Conservation (phyloP, 1,284 basidiomycete species). For the Marasmius fiardii region DNA sequence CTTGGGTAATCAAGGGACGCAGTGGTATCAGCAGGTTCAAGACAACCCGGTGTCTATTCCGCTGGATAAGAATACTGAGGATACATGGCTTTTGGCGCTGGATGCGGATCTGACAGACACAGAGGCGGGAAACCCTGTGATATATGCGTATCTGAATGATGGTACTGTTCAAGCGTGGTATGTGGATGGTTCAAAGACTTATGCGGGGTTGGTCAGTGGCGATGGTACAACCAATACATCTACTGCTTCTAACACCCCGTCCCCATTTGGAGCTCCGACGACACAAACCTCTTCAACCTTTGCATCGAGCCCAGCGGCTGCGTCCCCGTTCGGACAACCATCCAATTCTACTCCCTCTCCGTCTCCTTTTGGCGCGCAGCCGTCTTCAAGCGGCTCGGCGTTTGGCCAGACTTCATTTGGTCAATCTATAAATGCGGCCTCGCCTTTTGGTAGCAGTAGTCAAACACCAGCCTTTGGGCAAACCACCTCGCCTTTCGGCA, state of each 20-base stretch:
- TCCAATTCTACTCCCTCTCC: conserved; percentile 15
- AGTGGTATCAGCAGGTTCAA: conserved; percentile 70
- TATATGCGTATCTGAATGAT: conserved; percentile 79
- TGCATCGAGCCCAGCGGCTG: conserved; percentile 15
- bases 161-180: conserved; percentile 79
- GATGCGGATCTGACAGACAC: conserved; percentile 67
- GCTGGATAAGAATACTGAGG: conserved; percentile 65
- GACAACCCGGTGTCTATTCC: conserved; percentile 79
- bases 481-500: conserved; percentile 6
- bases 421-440: conserved; percentile 11
- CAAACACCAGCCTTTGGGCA: conserved; percentile 7
- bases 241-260: conserved; percentile 16
- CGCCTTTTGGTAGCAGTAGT: conserved; percentile 7
- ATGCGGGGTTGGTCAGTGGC: conserved; percentile 49
- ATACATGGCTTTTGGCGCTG: conserved; percentile 69
- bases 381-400: neutral
- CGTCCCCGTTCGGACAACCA: conserved; percentile 20
- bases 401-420: conserved; percentile 16
- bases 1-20: conserved; percentile 47
- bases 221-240: conserved; percentile 16
- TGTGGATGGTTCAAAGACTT: conserved; percentile 58
- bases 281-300: conserved; percentile 19
- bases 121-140: conserved; percentile 57
- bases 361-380: conserved; percentile 9
- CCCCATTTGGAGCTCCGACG: conserved; percentile 14